Evolutionary conservation across 2,329 filamentous ascomycete genomes (phyloP), one percentile per base, ranked within the genome.

Genomic region (Emmonsiellopsis sp.): DNA sequence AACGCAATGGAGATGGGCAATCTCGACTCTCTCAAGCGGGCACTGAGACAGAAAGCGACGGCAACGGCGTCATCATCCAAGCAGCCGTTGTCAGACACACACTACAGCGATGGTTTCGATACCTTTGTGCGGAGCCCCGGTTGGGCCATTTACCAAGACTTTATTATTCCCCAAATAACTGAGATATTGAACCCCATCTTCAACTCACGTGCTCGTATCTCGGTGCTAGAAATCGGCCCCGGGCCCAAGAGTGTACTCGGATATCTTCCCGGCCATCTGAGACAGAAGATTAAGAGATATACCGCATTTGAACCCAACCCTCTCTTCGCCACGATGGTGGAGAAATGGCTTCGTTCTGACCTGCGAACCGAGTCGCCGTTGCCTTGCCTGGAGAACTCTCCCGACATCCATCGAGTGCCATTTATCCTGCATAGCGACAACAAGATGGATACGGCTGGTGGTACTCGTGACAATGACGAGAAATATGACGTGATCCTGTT

Each of bases 201-300:
- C 57, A 60, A 66, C 37, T 74, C 74, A 5, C 71, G 68, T 33
- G 49, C 5, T 31, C 46, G 60, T 10, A 64, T 84, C 56, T 82
- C 80, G 3, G 73, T 76, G 13, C 69, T 85, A 5, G 82, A 85
- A 59, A 77, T 84, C 49, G 79, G 80, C 57, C 79, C 82, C 0
- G 82, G 82, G 7, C 74, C 78, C 0, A 70, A 74, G 63, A 83
- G 72, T 58, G 59, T 85, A 6, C 68, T 85, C 47, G 76, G 67
- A 53, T 49, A 71, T 60, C 66, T 85, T 14, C 77, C 80, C 2
- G 11, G 34, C 7, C 33, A 32, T 56, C 48, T 75, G 39, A 74
- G 71, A 64, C 59, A 57, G 5, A 77, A 71, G 46, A 63, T 84
- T 53, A 68, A n/a, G 6, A 74, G 47, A 60, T 84, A 84, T 59